Conservation (phyloP, 2,329 filamentous ascomycete species). For the Diaporthe aspalathi region DNA sequence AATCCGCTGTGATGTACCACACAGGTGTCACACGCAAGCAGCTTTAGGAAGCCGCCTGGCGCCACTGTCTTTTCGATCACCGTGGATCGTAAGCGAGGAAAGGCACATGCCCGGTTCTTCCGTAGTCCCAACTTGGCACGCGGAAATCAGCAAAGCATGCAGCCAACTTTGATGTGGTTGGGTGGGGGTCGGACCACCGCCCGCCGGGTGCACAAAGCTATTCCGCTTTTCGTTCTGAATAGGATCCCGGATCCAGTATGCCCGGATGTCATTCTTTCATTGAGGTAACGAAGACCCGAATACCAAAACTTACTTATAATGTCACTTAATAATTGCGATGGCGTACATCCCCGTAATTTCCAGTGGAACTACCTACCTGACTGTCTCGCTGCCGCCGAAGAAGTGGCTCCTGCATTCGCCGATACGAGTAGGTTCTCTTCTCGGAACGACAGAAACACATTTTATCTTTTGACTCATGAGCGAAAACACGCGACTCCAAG, state of each 20-base stretch:
- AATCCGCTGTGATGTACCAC: too few relatives aligned
- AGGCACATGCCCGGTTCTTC: too few relatives aligned
- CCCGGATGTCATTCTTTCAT: not conserved
- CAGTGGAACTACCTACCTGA: not conserved
- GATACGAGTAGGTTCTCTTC: not conserved
- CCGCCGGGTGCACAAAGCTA: constrained; percentile 24
- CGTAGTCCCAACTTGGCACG: too few relatives aligned
- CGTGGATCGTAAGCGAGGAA: too few relatives aligned
- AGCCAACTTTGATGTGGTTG: not conserved
- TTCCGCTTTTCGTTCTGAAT: constrained; percentile 38
- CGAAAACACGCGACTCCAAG: too few relatives aligned
- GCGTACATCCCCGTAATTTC: too few relatives aligned
- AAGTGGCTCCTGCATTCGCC: not conserved
- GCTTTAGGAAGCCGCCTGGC: too few relatives aligned
- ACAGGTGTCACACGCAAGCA: too few relatives aligned
- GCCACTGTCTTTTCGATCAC: too few relatives aligned
- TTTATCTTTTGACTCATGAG: too few relatives aligned
- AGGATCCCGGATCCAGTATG: constrained; percentile 19
- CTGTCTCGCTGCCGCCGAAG: too few relatives aligned
- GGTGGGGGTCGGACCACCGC: not conserved
- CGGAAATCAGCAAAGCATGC: too few relatives aligned
- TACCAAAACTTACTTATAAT: not conserved
- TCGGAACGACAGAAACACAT: not conserved
- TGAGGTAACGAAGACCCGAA: not conserved
- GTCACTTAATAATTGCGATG: not conserved